Percentiles rank a stretch among this genome's conserved stretches.
Evolutionary conservation across 306 rosid species (phyloP).

Genomic region (Adenanthera pavonina): DNA sequence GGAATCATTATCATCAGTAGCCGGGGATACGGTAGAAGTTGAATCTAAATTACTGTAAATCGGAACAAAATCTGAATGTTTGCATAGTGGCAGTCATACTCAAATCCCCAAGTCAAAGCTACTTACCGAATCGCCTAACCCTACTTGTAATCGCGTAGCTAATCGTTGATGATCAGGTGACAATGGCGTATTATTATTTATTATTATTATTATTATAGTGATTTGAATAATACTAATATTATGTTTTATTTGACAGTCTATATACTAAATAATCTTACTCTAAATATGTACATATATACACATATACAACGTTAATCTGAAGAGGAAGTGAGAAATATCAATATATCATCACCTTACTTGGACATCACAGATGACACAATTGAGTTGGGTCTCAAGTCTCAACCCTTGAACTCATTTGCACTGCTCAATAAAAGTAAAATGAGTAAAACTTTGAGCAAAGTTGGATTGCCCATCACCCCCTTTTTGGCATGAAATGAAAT

Average conservation of each 20-base stretch:
- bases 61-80: constrained; percentile 1
- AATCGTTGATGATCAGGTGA: too few species aligned
- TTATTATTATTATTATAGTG: too few species aligned
- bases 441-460: constrained; percentile 27
- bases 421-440: constrained; percentile 57
- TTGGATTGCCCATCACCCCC: constrained; percentile 25
- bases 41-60: background rate
- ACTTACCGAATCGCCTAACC: background rate
- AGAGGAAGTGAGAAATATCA: background rate
- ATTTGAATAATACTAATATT: too few species aligned
- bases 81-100: constrained; percentile 19
- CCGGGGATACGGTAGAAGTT: background rate
- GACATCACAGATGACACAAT: constrained; percentile 37
- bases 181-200: too few species aligned
- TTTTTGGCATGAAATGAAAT: background rate
- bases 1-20: background rate
- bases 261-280: too few species aligned
- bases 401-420: constrained; percentile 41
- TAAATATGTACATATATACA: background rate
- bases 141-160: constrained; percentile 2
- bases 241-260: too few species aligned
- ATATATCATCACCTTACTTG: constrained; percentile 31
- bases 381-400: constrained; percentile 24
- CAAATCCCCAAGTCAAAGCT: constrained; percentile 18
- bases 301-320: background rate